Evolutionary conservation across 1,284 basidiomycete genomes (phyloP), one percentile per base, ranked within the genome.

Genomic region (Rhodotorula sp.): DNA sequence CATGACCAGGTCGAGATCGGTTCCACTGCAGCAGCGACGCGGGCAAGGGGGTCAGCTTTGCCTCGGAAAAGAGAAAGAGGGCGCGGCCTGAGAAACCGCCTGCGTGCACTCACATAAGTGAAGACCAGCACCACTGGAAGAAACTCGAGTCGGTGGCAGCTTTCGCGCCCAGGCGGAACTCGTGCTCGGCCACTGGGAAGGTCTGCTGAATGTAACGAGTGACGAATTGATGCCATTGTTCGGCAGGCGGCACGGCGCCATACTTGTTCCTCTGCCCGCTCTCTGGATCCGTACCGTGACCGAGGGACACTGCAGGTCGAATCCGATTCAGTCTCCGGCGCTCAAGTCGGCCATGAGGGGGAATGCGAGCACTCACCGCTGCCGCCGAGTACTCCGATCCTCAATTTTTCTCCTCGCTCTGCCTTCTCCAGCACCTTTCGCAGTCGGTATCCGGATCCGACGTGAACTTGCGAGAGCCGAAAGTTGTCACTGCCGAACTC

Each of bases 51-150:
- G 26, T 60, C 58, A 60, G 58, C 18, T 22, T 33, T 20, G 55
- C 55, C 22, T 15, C 30, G 24, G 30, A 37, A 18, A 6, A 8
- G 14, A 18, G 33, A 30, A 30, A 20, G 29, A 33, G 30, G 5
- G 29, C 2, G 1, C 6, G n/a, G n/a, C 29, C n/a, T 1, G 3
- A 7, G 53, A 7, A 29, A 15, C 29, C 17, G 4, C 17, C 29
- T 15, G 14, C 6, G 14, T 8, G 37, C 6, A 29, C 55, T 7
- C 29, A 64, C 62, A 64, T 58, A 1, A 64, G 7, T 3, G 42
- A 56, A n/a, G 62, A 6, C 62, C 62, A 69, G 54, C 67, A 69
- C 62, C 62, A 69, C 44, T 55, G 37, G 17, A 69, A 65, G 37
- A 60, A 69, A 33, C 22, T 44, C n/a, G 49, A 48, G 37, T 69